phyloP scores from a whole-genome alignment of 2,329 filamentous ascomycete genomes.

The Epicoccum nigrum region DNA sequence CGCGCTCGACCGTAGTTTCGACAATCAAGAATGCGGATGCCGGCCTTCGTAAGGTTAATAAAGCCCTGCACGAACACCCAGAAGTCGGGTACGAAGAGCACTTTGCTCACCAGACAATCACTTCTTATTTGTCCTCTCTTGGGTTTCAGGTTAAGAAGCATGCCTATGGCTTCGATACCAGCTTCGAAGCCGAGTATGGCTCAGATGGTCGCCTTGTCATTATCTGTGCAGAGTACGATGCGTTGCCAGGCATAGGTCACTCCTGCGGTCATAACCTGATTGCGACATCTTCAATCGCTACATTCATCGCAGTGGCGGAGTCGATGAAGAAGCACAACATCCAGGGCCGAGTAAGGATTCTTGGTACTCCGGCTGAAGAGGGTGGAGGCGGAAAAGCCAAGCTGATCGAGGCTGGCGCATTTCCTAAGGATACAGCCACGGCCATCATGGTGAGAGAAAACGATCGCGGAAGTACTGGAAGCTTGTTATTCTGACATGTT shows the following conservation, averaged over 20 bases:
- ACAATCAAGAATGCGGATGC: constrained; percentile 16
- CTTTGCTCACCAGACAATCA: constrained; percentile 54
- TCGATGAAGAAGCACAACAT: constrained; percentile 52
- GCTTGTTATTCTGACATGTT: background rate
- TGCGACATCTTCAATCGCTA: constrained; percentile 56
- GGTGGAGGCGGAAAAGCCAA: constrained; percentile 60
- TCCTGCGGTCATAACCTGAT: constrained; percentile 64
- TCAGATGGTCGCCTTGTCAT: constrained; percentile 47
- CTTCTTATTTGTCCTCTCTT: constrained; percentile 20
- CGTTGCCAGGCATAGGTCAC: constrained; percentile 59
- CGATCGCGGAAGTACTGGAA: background rate
- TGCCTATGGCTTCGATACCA: constrained; percentile 44
- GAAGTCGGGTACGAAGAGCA: constrained; percentile 57
- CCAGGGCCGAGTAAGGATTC: constrained; percentile 54
- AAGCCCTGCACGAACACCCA: constrained; percentile 59
- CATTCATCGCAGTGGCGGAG: constrained; percentile 55
- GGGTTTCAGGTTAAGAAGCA: constrained; percentile 36
- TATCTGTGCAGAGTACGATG: constrained; percentile 59
- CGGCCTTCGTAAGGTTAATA: constrained; percentile 46
- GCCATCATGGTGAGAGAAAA: constrained; percentile 19
- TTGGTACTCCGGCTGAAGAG: constrained; percentile 63
- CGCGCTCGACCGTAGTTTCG: constrained; percentile 7
- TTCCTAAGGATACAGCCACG: constrained; percentile 32
- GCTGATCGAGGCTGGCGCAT: constrained; percentile 54
- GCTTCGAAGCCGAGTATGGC: constrained; percentile 41